Conservation (phyloP, 1,284 basidiomycete species). For the Trichosporon faecale region DNA sequence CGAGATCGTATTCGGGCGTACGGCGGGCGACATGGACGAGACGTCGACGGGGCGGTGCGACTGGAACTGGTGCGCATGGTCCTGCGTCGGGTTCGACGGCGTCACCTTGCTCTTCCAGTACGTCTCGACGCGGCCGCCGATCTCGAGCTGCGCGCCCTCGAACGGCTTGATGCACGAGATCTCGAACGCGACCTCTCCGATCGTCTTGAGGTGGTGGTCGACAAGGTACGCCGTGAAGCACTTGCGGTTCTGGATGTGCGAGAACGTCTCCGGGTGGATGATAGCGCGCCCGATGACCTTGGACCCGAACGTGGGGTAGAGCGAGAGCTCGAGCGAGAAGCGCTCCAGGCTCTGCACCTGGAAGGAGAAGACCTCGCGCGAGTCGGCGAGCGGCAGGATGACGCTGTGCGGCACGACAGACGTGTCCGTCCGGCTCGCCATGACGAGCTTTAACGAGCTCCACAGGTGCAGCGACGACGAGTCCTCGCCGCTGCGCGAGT, state of each 20-base stretch:
- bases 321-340: slow-evolving; percentile 84
- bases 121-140: slow-evolving; percentile 90
- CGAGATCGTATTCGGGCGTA: slow-evolving; percentile 30
- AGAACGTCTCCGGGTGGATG: slow-evolving; percentile 73
- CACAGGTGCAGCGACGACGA: slow-evolving; percentile 50
- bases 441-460: slow-evolving; percentile 87
- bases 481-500: slow-evolving; percentile 52
- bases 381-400: slow-evolving; percentile 76
- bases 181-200: slow-evolving; percentile 93
- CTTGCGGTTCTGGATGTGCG: slow-evolving; percentile 58
- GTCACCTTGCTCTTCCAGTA: slow-evolving; percentile 91
- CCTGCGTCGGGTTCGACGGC: slow-evolving; percentile 54
- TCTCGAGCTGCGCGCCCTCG: slow-evolving; percentile 88
- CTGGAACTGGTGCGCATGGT: slow-evolving; percentile 52
- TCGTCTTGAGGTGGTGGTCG: slow-evolving; percentile 87
- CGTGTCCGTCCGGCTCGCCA: slow-evolving; percentile 74
- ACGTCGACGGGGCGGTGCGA: slow-evolving; percentile 45
- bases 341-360: slow-evolving; percentile 72
- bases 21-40: slow-evolving; percentile 44
- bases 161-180: slow-evolving; percentile 86
- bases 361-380: slow-evolving; percentile 81
- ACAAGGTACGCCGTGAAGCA: slow-evolving; percentile 75
- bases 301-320: slow-evolving; percentile 98
- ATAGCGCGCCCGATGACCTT: slow-evolving; percentile 94
- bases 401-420: slow-evolving; percentile 83